Evolutionary conservation across 2,329 filamentous ascomycete species (phyloP).

Genomic region (Corniculantispora saksenae): DNA sequence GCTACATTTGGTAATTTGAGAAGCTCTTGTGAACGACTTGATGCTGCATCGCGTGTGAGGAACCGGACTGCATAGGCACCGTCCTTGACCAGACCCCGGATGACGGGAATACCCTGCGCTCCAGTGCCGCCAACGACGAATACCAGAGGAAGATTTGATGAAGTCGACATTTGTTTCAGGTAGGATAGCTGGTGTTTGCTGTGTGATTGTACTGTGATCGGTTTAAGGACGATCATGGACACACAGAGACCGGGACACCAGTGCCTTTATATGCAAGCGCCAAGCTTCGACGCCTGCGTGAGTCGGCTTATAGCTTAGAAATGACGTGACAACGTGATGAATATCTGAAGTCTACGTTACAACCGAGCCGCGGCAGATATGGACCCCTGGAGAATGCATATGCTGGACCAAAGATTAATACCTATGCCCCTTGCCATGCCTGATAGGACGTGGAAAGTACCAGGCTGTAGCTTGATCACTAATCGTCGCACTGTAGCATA

Average conservation of each 20-base stretch:
- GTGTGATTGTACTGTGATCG: neutral
- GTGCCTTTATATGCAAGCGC: neutral
- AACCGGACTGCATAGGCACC: slow-evolving; percentile 46
- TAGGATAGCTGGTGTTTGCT: neutral
- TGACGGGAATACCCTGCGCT: slow-evolving; percentile 51
- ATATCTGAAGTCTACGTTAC: neutral
- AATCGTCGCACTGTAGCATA: neutral
- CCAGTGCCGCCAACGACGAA: slow-evolving; percentile 52
- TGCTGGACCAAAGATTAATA: neutral
- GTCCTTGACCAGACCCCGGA: slow-evolving; percentile 43
- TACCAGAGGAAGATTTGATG: slow-evolving; percentile 23
- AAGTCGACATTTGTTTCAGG: neutral
- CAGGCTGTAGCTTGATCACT: neutral
- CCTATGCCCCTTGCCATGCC: neutral
- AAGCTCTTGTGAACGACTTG: slow-evolving; percentile 43
- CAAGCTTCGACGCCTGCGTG: neutral
- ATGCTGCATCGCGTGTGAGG: slow-evolving; percentile 48
- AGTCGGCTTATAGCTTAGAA: neutral
- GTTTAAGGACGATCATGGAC: neutral
- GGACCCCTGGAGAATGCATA: neutral
- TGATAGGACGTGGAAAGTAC: neutral
- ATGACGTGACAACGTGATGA: neutral
- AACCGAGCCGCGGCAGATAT: neutral
- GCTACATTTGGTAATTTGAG: slow-evolving; percentile 46
- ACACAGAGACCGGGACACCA: neutral